phyloP scores from a whole-genome alignment of 768 basidiomycete species.

The Obba rivulosa region DNA sequence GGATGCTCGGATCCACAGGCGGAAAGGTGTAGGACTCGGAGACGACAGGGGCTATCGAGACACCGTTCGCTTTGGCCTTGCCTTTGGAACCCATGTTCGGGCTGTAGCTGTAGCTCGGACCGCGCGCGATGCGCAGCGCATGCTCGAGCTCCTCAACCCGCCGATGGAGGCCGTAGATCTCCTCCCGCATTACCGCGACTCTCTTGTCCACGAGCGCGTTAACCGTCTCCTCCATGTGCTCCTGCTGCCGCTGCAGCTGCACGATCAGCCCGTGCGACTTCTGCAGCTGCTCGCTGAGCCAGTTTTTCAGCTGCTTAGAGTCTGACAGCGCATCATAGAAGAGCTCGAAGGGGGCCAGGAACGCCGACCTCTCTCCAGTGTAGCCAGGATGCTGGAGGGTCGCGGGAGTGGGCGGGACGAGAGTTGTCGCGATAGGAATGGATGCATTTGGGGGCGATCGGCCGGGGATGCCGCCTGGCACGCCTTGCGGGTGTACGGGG shows the following conservation, averaged over 20 bases:
- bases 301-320: constrained; percentile 69
- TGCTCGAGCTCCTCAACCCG: constrained; percentile 69
- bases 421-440: constrained; percentile 60
- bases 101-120: constrained; percentile 15
- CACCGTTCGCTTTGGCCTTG: constrained; percentile 20
- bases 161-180: constrained; percentile 53
- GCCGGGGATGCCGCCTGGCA: constrained; percentile 23
- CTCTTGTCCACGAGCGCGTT: constrained; percentile 58
- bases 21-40: constrained; percentile 22
- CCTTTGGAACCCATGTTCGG: constrained; percentile 14
- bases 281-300: constrained; percentile 70
- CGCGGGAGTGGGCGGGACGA: constrained; percentile 69
- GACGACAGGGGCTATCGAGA: constrained; percentile 5
- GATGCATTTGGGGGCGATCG: constrained; percentile 54
- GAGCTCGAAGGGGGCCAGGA: constrained; percentile 74
- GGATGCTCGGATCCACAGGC: constrained; percentile 10
- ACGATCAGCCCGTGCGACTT: constrained; percentile 54
- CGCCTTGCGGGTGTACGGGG: constrained; percentile 5
- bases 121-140: constrained; percentile 24
- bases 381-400: constrained; percentile 57
- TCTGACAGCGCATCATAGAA: constrained; percentile 86
- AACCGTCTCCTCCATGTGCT: constrained; percentile 54
- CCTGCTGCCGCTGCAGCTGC: constrained; percentile 62
- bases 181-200: constrained; percentile 51
- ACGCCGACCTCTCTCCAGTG: constrained; percentile 64